Evolutionary conservation across 1,284 basidiomycete genomes (phyloP).

Genomic region (Tilletia setariae): DNA sequence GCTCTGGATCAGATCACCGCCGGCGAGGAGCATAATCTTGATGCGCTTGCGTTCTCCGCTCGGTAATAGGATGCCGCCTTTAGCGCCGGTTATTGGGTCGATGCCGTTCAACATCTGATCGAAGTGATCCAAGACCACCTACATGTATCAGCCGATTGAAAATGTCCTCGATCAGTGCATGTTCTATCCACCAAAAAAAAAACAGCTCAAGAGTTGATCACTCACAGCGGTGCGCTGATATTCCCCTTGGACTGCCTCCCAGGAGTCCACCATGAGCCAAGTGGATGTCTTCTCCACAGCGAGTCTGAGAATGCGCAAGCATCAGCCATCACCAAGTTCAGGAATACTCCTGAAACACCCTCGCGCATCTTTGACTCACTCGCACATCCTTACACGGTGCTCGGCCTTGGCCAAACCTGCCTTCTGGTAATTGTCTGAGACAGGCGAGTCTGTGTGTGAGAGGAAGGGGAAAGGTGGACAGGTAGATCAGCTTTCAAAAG

Average conservation of each 20-base stretch:
- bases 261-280: constrained; percentile 81
- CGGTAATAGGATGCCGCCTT: constrained; percentile 41
- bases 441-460: constrained; percentile 67
- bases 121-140: constrained; percentile 86
- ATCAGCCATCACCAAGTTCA: not conserved
- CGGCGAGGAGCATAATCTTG: constrained; percentile 87
- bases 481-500: no score
- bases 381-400: constrained; percentile 54
- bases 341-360: not conserved
- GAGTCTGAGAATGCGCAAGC: constrained; percentile 20
- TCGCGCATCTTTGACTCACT: no score
- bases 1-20: constrained; percentile 92
- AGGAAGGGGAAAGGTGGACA: not conserved
- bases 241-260: constrained; percentile 85
- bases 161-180: not conserved
- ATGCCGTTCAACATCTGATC: constrained; percentile 78
- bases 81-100: constrained; percentile 17
- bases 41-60: constrained; percentile 46
- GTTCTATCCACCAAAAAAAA: no score
- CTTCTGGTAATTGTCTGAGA: constrained; percentile 58
- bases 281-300: constrained; percentile 53
- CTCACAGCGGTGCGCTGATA: constrained; percentile 83
- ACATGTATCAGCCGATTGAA: not conserved
- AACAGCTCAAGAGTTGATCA: no score
- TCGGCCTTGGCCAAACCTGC: constrained; percentile 50